Conservation (phyloP, 345 rosid genomes). For the Limnanthes douglasii region DNA sequence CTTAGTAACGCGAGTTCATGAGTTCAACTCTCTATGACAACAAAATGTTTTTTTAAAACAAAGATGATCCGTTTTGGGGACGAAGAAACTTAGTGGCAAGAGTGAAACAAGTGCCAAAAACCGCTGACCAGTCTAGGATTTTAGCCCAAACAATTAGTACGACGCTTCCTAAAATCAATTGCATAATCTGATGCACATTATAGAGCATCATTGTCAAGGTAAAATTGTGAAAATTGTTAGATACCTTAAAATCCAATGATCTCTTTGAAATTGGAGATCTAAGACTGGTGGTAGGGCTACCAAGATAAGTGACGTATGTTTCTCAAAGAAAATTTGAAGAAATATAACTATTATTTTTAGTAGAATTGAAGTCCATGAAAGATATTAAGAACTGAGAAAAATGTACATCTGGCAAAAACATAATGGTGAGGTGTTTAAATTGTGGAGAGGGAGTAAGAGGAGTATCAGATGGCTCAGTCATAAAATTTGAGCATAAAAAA, state of each 20-base stretch:
- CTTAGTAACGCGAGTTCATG: no score
- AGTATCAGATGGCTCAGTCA: constrained; percentile 96
- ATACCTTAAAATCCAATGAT: constrained; percentile 45
- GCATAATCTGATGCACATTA: constrained; percentile 61
- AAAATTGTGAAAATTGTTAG: constrained; percentile 72
- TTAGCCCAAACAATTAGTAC: no score
- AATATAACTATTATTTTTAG: constrained; percentile 35
- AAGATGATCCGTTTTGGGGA: no score
- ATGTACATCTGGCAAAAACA: constrained; percentile 96
- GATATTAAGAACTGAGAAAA: constrained; percentile 85
- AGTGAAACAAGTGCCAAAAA: no score
- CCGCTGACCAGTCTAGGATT: no score
- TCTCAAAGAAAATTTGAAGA: constrained; percentile 59
- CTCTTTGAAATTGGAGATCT: constrained; percentile 57
- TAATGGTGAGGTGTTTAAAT: constrained; percentile 85
- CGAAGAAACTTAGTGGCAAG: no score
- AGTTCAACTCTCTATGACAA: no score
- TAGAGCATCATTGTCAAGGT: constrained; percentile 66
- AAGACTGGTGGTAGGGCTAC: constrained; percentile 75
- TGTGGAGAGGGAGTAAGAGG: constrained; percentile 97
- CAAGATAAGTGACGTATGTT: constrained; percentile 64
- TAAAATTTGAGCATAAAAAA: constrained; percentile 79
- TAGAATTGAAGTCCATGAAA: constrained; percentile 35
- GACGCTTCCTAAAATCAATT: no score
- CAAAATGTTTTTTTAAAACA: no score